Evolutionary conservation across 2,329 filamentous ascomycete genomes (phyloP), one percentile per base, ranked within the genome.

Genomic region (Calonectria multiphialidica): DNA sequence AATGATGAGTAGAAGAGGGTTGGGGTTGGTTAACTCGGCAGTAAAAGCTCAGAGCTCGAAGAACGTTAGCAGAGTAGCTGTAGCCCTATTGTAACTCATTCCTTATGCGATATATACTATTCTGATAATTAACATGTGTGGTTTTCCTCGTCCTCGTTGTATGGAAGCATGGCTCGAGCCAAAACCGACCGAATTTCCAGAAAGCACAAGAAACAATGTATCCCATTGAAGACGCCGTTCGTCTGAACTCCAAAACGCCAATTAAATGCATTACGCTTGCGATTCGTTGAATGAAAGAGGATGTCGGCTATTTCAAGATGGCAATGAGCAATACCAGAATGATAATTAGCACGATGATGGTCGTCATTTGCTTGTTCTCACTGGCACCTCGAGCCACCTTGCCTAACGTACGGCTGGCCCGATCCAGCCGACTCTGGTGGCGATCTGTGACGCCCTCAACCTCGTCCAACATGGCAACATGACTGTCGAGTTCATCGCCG

Each of bases 401-500:
- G 47, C 93, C 92, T 73, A 99, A 86, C 77, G 93, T 88, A 76
- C 90, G 90, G 78, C 91, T 90, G 37, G 96, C 97, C 12, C 94
- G 88, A 76, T 95, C 91, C 64, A 99, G 87, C 62, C 94, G 91
- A 30, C 87, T 88, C 82, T 93, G 90, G 84, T 98, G 96, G 70
- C 96, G 87, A 82, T 98, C 95, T 9, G 96, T 94, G 23, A 93
- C 90, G 53, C 90, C 90, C 81, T 98, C 97, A 53, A 97, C 92
- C 79, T 98, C 96, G 82, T 98, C 96, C 35, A 99, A 88, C 87
- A 99, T 88, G 77, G 93, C 89, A 44, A 97, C 94, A 80, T 99
- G 97, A 77, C 92, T 93, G 79, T 98, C 97, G 42, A 99, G 88
- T 87, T 99, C 97, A 82, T 98, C 94, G 35, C 97, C 96, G 80